A percentile compares a stretch with the other conserved stretches of the same genome.
Conservation (phyloP, 148 eudicot species). For the Nyssa sinensis region DNA sequence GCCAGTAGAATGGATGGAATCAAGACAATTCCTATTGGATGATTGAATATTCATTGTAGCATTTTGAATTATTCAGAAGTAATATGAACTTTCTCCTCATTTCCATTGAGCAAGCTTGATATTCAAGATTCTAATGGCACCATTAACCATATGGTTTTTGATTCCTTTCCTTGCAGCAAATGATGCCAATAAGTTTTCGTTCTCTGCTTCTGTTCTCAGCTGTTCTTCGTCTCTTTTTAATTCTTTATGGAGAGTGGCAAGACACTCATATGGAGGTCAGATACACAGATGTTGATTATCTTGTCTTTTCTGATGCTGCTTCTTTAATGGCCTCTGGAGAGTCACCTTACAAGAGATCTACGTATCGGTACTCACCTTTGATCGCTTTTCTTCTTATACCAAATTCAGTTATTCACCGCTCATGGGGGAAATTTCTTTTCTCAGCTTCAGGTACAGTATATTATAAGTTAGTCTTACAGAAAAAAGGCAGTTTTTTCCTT, state of each 20-base stretch:
- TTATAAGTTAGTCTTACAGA: background rate
- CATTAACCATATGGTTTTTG: background rate
- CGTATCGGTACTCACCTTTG: slow-evolving; percentile 90
- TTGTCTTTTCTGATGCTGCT: slow-evolving; percentile 96
- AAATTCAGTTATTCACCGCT: slow-evolving; percentile 65
- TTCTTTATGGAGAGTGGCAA: slow-evolving; percentile 96
- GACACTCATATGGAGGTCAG: slow-evolving; percentile 92
- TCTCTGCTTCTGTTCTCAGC: slow-evolving; percentile 66
- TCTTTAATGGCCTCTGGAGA: slow-evolving; percentile 61
- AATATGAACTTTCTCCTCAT: background rate
- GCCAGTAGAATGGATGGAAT: background rate
- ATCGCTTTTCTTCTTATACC: slow-evolving; percentile 83
- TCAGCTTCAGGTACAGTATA: slow-evolving; percentile 72
- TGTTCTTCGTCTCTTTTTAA: slow-evolving; percentile 55
- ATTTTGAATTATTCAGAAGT: background rate
- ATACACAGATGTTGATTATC: slow-evolving; percentile 91
- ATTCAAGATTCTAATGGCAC: background rate
- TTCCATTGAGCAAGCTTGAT: background rate
- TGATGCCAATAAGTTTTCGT: slow-evolving; percentile 43
- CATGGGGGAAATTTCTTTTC: slow-evolving; percentile 91
- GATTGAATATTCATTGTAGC: background rate
- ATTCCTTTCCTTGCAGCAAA: slow-evolving; percentile 17
- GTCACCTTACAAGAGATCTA: slow-evolving; percentile 86
- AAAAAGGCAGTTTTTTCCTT: too few species aligned
- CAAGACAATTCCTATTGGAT: background rate